These are phyloP conservation scores for Taiozyma sp. DNA, from an alignment of 1,139 yeast genomes.

Conservation along the genomic window DNA sequence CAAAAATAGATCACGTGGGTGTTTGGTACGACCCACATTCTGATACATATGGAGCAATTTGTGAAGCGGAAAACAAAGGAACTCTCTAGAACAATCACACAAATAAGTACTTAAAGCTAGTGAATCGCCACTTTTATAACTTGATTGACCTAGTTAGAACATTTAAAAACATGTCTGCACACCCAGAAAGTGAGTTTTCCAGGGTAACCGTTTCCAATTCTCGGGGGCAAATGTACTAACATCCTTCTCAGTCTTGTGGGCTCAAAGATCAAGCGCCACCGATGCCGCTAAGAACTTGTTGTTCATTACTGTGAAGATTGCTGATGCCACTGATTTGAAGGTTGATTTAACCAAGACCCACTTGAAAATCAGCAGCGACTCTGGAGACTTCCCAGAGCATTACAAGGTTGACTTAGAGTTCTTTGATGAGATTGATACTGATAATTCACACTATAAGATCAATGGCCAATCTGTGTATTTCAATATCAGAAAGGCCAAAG, in stretches of 20 bases:
- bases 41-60: neutral
- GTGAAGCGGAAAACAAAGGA: neutral
- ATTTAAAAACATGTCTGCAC: conserved; percentile 22
- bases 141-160: neutral
- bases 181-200: conserved; percentile 35
- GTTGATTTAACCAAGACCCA: conserved; percentile 57
- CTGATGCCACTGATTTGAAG: conserved; percentile 63
- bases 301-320: conserved; percentile 68
- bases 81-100: neutral
- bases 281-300: conserved; percentile 73
- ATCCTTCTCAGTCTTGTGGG: conserved; percentile 66
- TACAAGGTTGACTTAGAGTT: conserved; percentile 68
- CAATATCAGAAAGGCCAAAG: conserved; percentile 64
- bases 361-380: conserved; percentile 56
- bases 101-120: neutral
- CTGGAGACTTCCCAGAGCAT: conserved; percentile 39
- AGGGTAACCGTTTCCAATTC: neutral
- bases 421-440: conserved; percentile 66
- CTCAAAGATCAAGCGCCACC: conserved; percentile 81
- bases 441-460: conserved; percentile 50
- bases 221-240: conserved; percentile 1
- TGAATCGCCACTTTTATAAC: neutral
- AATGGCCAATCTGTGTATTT: conserved; percentile 75
- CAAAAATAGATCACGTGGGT: neutral
- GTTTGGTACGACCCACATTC: neutral